phyloP scores from a whole-genome alignment of 148 eudicot genomes.

The Euryodendron excelsum region DNA sequence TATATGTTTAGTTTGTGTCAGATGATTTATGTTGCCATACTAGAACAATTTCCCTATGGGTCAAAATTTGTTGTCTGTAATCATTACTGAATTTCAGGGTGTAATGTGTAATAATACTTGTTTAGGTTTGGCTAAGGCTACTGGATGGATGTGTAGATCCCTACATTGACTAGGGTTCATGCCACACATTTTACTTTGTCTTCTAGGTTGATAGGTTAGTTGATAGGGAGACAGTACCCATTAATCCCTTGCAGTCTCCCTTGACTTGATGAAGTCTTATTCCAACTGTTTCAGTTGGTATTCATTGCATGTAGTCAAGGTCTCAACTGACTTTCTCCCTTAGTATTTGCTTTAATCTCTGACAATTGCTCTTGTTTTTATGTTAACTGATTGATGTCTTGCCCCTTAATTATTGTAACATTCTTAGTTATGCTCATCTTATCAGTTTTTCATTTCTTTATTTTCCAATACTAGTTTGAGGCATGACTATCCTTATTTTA shows the following conservation, averaged over 20 bases:
- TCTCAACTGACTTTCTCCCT: background rate
- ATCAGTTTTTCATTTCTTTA: background rate
- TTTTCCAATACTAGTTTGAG: background rate
- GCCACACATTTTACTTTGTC: background rate
- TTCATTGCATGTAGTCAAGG: background rate
- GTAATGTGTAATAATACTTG: background rate
- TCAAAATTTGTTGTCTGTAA: background rate
- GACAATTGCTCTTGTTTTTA: background rate
- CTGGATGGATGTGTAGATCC: background rate
- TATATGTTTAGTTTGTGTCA: background rate
- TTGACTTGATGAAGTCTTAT: background rate
- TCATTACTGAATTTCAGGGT: background rate
- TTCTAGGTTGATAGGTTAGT: background rate
- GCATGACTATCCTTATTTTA: constrained; percentile 1
- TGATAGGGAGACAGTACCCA: background rate
- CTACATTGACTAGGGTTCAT: background rate
- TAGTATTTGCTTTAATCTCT: background rate
- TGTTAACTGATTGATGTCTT: background rate
- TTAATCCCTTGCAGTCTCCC: background rate
- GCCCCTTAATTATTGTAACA: background rate
- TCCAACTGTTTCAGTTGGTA: background rate
- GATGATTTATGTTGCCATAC: background rate
- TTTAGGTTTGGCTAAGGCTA: background rate
- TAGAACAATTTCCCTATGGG: background rate
- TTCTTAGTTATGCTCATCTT: background rate